Conservation (phyloP, 768 basidiomycete species). For the Suillus americanus region DNA sequence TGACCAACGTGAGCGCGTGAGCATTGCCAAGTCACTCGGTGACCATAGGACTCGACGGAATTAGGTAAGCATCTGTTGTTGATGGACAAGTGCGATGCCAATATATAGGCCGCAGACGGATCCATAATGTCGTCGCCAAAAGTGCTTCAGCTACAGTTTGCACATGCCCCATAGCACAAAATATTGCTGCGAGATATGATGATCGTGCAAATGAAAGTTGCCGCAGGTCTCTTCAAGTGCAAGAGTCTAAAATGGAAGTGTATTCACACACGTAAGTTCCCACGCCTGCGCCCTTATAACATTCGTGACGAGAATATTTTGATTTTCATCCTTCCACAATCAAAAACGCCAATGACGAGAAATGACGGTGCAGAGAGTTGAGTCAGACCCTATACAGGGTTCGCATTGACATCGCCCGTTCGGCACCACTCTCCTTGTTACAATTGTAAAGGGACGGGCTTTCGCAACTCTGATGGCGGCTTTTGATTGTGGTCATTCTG, state of each 20-base stretch:
- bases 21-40: background rate
- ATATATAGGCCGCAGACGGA: background rate
- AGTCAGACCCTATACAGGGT: conserved; percentile 45
- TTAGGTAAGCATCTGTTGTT: conserved; percentile 4
- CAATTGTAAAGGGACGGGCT: conserved; percentile 57
- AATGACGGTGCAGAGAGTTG: conserved; percentile 56
- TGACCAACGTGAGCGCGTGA: background rate
- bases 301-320: background rate
- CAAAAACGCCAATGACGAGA: conserved; percentile 54
- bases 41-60: background rate
- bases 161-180: background rate
- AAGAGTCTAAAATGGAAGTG: background rate
- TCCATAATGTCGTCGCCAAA: background rate
- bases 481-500: conserved; percentile 11
- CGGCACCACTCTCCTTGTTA: conserved; percentile 63
- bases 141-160: background rate
- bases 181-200: background rate
- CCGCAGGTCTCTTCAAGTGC: background rate
- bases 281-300: conserved; percentile 15
- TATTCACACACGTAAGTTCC: conserved; percentile 11
- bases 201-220: background rate
- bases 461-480: conserved; percentile 51
- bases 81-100: background rate
- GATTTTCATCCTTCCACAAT: conserved; percentile 45
- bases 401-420: conserved; percentile 64